phyloP scores from a whole-genome alignment of 805 yeast genomes.

The Candida anglica region DNA sequence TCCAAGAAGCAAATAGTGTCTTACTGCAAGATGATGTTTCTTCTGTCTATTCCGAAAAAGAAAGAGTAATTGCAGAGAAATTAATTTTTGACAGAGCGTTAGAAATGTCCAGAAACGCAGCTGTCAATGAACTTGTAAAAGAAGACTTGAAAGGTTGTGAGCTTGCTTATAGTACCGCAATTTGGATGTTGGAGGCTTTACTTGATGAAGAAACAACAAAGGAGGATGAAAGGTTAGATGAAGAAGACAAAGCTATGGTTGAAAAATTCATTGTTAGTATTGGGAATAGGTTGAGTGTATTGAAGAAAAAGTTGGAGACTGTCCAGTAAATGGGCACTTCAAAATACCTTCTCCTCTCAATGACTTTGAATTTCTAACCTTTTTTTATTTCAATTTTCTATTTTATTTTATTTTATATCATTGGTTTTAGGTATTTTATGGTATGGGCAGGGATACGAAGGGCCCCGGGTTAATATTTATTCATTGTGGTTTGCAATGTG shows the following conservation, averaged over 20 bases:
- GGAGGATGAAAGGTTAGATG: constrained; percentile 50
- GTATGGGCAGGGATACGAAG: too few species aligned
- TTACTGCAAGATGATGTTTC: constrained; percentile 13
- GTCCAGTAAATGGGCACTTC: not conserved
- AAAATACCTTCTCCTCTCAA: constrained; percentile 1
- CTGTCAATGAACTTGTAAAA: constrained; percentile 77
- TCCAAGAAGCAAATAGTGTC: constrained; percentile 46
- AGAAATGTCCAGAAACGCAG: constrained; percentile 89
- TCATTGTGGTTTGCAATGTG: too few species aligned
- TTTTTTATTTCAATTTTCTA: too few species aligned
- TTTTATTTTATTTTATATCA: constrained; percentile 2
- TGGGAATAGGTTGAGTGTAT: constrained; percentile 69
- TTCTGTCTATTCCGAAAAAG: constrained; percentile 2
- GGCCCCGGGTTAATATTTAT: too few species aligned
- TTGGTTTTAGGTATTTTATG: not conserved
- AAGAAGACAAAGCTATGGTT: constrained; percentile 70
- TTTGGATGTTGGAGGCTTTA: constrained; percentile 93
- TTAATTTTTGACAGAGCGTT: constrained; percentile 88
- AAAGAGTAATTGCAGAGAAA: constrained; percentile 66
- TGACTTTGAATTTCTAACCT: not conserved
- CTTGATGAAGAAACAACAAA: constrained; percentile 44
- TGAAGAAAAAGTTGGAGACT: constrained; percentile 52
- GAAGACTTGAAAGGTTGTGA: constrained; percentile 77
- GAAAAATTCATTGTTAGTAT: constrained; percentile 80
- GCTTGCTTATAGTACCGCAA: constrained; percentile 81